Evolutionary conservation across 2,329 filamentous ascomycete species (phyloP), one percentile per base, ranked within the genome.

Genomic region (Nannizziopsis arthrosporioides): DNA sequence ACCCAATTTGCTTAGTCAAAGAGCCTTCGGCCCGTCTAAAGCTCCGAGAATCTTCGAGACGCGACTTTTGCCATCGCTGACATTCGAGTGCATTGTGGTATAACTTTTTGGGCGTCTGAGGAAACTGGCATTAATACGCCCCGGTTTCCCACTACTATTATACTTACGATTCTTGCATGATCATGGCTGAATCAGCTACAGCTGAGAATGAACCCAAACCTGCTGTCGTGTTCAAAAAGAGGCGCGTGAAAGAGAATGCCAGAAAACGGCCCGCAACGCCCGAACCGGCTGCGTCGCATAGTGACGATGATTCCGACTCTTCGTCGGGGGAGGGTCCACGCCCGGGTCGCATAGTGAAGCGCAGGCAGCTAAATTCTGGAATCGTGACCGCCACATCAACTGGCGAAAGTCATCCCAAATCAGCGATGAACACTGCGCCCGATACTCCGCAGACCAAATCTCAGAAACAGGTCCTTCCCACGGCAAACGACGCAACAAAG

Each of bases 211-310:
- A 27, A 4, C 7, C 22, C 3, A 3, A 3, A 7, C 22, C 22
- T 7, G 22, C 7, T 27, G 22, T 27, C 4, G 22, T 27, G 22
- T 95, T 95, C 76, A 95, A 94, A 66, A 93, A 90, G 66, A 80
- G 89, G 63, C 93, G 88, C 63, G 77, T 76, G 53, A 88, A 85
- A 61, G 75, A 81, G 44, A 88, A 82, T 60, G 72, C 88, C 47
- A 80, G 89, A 61, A 94, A 94, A 71, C 80, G 85, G 55, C 78
- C 84, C 17, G 80, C 82, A 27, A 85, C 87, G 32, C 86, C 87
- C 45, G 84, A 86, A 5, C 81, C 76, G 49, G 63, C 67, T 32
- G n/a, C 38, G 18, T 71, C 67, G 45, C 17, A n/a, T 22, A 19
- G 17, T 41, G 17, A 41, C 12, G 18, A 41, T 17, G 75, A 77